Base-by-base conservation (phyloP, 345 rosid species). In the Citropsis articulata region DNA sequence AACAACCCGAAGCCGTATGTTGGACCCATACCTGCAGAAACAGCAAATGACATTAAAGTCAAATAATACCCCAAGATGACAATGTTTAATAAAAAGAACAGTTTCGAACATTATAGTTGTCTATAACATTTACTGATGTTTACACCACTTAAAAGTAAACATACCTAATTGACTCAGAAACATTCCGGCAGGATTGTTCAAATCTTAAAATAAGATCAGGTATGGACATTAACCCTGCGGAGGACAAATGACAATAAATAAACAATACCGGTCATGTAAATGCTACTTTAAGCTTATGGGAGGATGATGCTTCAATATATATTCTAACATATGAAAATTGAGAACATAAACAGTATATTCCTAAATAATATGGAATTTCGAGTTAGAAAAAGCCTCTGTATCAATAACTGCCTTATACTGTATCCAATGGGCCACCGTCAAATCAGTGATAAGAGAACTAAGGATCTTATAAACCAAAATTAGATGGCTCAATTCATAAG, bases 81-180 rank as follows among this genome's bases (percentile, higher is more conserved):
- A 14, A 75, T 67, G 24, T 72, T 72, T 76, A 22, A 36, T 27
- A 48, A 70, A 22, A 72, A 19, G 3, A 48, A 35, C 13, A 4
- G 42, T 19, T 4, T 18, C 7, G 21, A 36, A 35, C 45, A 33
- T 65, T 22, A 65, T 4, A 22, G 5, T 33, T 19, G 69, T 35
- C 9, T 65, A 3, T 36, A 31, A 65, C 68, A 19, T 65, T 31
- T 65, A 31, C 5, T 7, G 10, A 31, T 33, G 68, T 19, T 65
- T 65, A 65, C 24, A 33, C 24, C 40, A 18, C 42, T 31, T 65
- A 65, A 8, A 33, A 65, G 40, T 6, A 65, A 31, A 85, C 83
- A 9, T n/a, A 92, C 99, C 98, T 90, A 66, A 96, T 91, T 31
- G 92, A 89, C 85, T 91, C 96, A 31, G 97, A 93, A 81, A 91